Evolutionary conservation across 495 filamentous ascomycete species (phyloP).

Genomic region (Aspergillus kassunensis): DNA sequence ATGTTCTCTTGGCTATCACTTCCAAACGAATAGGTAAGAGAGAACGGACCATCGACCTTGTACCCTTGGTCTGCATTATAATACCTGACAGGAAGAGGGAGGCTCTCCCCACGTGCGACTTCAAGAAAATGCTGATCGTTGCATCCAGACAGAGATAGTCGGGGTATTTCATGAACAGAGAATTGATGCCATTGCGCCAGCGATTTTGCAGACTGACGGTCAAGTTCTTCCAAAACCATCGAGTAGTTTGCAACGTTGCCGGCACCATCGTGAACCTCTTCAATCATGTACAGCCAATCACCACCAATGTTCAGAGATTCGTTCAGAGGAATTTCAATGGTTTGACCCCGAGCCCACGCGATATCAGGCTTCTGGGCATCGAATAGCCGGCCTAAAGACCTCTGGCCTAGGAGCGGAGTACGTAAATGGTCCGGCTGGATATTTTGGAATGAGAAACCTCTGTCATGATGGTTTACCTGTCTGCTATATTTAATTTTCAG

Average conservation of each 20-base stretch:
- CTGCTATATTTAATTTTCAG: constrained; percentile 87
- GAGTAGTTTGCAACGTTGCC: constrained; percentile 85
- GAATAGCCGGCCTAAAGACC: constrained; percentile 51
- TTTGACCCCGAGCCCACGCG: constrained; percentile 75
- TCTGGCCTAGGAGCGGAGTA: constrained; percentile 63
- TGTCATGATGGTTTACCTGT: constrained; percentile 69
- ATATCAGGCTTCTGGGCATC: constrained; percentile 53
- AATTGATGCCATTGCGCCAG: constrained; percentile 74
- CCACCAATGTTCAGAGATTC: constrained; percentile 77
- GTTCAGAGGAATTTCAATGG: constrained; percentile 73
- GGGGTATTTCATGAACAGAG: constrained; percentile 81
- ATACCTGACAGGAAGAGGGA: constrained; percentile 69
- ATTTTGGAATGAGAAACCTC: constrained; percentile 78
- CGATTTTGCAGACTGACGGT: constrained; percentile 52
- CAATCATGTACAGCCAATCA: constrained; percentile 82
- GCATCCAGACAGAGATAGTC: constrained; percentile 64
- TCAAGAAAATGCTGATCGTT: constrained; percentile 75
- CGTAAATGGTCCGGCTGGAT: constrained; percentile 83
- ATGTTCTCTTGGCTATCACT: constrained; percentile 61
- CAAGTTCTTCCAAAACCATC: constrained; percentile 50
- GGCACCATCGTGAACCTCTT: constrained; percentile 84
- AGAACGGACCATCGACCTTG: constrained; percentile 38
- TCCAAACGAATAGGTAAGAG: constrained; percentile 55
- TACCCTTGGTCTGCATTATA: constrained; percentile 54
- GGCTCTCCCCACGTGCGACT: constrained; percentile 67